Conservation (phyloP, 371 early-diverging fungal species). For the Amoeboaphelidium occidentale region DNA sequence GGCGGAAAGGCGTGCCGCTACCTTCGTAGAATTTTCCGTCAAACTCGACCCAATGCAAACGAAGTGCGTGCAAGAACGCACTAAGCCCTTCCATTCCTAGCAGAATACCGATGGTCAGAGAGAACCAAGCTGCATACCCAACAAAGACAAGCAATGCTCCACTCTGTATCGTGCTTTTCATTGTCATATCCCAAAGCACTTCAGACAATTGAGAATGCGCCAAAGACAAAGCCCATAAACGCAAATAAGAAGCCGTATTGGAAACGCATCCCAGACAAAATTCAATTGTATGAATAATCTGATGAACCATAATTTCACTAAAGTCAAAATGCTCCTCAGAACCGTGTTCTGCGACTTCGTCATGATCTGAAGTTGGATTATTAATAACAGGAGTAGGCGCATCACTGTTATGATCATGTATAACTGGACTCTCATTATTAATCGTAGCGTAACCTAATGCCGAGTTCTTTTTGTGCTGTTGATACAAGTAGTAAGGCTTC, state of each 20-base stretch:
- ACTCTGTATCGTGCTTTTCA: constrained; percentile 29
- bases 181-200: constrained; percentile 90
- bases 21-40: constrained; percentile 94
- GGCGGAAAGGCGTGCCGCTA: constrained; percentile 51
- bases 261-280: constrained; percentile 95
- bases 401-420: neutral
- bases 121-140: constrained; percentile 59
- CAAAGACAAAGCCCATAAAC: constrained; percentile 98
- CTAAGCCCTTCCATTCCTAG: constrained; percentile 95
- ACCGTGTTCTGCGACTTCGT: neutral
- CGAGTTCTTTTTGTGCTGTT: constrained; percentile 44
- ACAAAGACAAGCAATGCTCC: constrained; percentile 16
- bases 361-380: neutral
- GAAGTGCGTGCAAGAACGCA: constrained; percentile 94
- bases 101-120: constrained; percentile 59
- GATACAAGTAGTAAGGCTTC: constrained; percentile 69
- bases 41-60: constrained; percentile 99
- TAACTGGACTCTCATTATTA: neutral
- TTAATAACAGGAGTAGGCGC: neutral
- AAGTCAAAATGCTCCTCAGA: constrained; percentile 49
- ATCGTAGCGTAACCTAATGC: constrained; percentile 32
- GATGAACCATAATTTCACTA: constrained; percentile 80
- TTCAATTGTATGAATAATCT: constrained; percentile 97
- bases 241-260: constrained; percentile 97
- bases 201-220: constrained; percentile 98